Percentiles rank a stretch among this genome's conserved stretches.
phyloP scores from a whole-genome alignment of 352 stramenopile genomes.

The Blastocystis sp. region DNA sequence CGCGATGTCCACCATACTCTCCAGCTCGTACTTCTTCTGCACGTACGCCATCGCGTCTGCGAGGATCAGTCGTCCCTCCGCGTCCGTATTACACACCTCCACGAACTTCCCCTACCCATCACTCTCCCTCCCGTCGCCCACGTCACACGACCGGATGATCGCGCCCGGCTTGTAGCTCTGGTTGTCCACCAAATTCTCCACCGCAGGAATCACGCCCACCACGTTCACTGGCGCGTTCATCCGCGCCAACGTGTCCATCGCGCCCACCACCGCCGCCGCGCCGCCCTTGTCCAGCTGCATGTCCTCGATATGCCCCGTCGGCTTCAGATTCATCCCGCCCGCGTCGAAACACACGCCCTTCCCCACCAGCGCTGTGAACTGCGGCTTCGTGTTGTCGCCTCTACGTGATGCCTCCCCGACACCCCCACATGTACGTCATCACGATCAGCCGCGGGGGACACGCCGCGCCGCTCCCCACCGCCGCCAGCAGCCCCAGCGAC shows the following conservation, averaged over 20 bases:
- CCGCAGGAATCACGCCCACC: slow-evolving; percentile 58
- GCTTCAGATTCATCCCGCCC: slow-evolving; percentile 84
- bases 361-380: slow-evolving; percentile 74
- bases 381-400: slow-evolving; percentile 45
- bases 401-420: background rate
- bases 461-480: slow-evolving; percentile 69
- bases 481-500: slow-evolving; percentile 74
- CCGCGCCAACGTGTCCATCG: slow-evolving; percentile 63
- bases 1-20: slow-evolving; percentile 82
- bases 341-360: slow-evolving; percentile 87
- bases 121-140: background rate
- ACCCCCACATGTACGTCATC: slow-evolving; percentile 65
- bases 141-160: slow-evolving; percentile 59
- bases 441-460: slow-evolving; percentile 71
- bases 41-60: slow-evolving; percentile 72
- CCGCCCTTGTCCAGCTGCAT: slow-evolving; percentile 83
- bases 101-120: slow-evolving; percentile 69
- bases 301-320: slow-evolving; percentile 74
- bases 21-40: slow-evolving; percentile 72
- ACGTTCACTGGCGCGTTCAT: slow-evolving; percentile 56
- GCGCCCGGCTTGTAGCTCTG: slow-evolving; percentile 44
- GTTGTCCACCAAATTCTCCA: slow-evolving; percentile 60
- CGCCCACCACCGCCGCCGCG: slow-evolving; percentile 72
- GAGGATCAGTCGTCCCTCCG: slow-evolving; percentile 78
- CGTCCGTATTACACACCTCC: slow-evolving; percentile 80